phyloP scores from a whole-genome alignment of 495 filamentous ascomycete genomes.

The Lasiosphaeris hirsuta region DNA sequence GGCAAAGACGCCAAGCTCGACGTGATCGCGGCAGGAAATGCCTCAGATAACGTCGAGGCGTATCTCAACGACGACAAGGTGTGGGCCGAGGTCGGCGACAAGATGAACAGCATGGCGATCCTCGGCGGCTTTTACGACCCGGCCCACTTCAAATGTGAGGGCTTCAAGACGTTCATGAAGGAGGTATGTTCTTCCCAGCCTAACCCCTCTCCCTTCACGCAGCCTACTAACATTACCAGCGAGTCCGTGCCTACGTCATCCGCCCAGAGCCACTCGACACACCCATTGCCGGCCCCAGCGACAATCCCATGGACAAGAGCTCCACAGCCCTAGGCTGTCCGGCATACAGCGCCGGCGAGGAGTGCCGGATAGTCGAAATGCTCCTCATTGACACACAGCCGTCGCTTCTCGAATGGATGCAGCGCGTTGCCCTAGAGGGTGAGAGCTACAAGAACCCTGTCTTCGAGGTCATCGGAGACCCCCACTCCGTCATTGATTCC shows the following conservation, averaged over 20 bases:
- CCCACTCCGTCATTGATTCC: not conserved
- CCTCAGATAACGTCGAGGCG: slow-evolving; percentile 47
- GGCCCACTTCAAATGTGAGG: slow-evolving; percentile 31
- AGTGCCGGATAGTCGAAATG: slow-evolving; percentile 31
- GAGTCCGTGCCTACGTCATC: slow-evolving; percentile 58
- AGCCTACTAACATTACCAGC: slow-evolving; percentile 30
- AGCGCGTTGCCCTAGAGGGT: slow-evolving; percentile 37
- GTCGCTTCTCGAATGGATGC: slow-evolving; percentile 42
- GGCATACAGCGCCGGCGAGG: slow-evolving; percentile 42
- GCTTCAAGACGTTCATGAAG: slow-evolving; percentile 44
- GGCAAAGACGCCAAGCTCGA: slow-evolving; percentile 51
- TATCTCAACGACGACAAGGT: slow-evolving; percentile 50
- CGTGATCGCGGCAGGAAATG: slow-evolving; percentile 61
- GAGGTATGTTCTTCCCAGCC: slow-evolving; percentile 36
- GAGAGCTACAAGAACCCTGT: slow-evolving; percentile 33
- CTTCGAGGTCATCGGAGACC: slow-evolving; percentile 18
- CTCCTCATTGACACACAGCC: slow-evolving; percentile 34
- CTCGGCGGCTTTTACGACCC: slow-evolving; percentile 37
- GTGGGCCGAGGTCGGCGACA: slow-evolving; percentile 47
- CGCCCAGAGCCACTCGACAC: slow-evolving; percentile 46
- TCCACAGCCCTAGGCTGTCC: slow-evolving; percentile 44
- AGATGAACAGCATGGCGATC: slow-evolving; percentile 38
- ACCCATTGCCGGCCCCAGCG: slow-evolving; percentile 44
- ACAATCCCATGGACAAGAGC: slow-evolving; percentile 27
- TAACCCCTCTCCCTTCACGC: not conserved